A percentile compares a stretch with the other conserved stretches of the same genome.
Evolutionary conservation across 768 basidiomycete genomes (phyloP).

Genomic region (Termitomyces sp.): DNA sequence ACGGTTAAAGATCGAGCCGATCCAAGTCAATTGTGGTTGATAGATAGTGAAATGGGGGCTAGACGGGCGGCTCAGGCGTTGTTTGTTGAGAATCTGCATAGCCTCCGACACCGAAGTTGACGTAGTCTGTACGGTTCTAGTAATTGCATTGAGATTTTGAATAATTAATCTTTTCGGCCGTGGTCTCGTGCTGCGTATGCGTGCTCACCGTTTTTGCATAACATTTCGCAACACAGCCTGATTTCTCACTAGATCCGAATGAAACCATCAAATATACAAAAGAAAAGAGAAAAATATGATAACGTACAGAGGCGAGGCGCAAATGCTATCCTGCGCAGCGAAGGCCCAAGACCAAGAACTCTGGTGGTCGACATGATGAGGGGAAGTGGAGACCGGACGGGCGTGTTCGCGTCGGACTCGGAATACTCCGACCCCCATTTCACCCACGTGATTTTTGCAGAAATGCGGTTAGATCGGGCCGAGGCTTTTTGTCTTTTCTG

Average conservation of each 20-base stretch:
- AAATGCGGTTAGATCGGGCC: neutral
- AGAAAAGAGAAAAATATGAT: neutral
- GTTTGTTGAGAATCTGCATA: constrained; percentile 71
- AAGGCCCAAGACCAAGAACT: constrained; percentile 52
- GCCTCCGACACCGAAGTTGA: constrained; percentile 56
- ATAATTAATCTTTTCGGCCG: neutral
- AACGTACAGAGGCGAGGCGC: constrained; percentile 29
- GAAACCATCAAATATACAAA: neutral
- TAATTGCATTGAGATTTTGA: neutral
- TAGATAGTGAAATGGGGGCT: constrained; percentile 98
- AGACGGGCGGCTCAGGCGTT: constrained; percentile 83
- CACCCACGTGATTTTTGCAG: constrained; percentile 8
- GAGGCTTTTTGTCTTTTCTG: neutral
- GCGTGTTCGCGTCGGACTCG: constrained; percentile 8
- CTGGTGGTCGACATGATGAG: constrained; percentile 39
- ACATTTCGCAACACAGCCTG: constrained; percentile 32
- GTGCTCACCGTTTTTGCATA: constrained; percentile 36
- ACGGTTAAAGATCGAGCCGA: constrained; percentile 82
- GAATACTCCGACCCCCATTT: constrained; percentile 4
- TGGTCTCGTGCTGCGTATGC: neutral
- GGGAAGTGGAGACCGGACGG: neutral
- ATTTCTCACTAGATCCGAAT: constrained; percentile 29
- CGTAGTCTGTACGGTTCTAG: constrained; percentile 47
- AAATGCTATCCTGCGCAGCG: constrained; percentile 48
- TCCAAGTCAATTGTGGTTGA: constrained; percentile 90